These are phyloP conservation scores for Plasmodium relictum DNA, from an alignment of 169 alveolate genomes.

Conservation along the genomic window DNA sequence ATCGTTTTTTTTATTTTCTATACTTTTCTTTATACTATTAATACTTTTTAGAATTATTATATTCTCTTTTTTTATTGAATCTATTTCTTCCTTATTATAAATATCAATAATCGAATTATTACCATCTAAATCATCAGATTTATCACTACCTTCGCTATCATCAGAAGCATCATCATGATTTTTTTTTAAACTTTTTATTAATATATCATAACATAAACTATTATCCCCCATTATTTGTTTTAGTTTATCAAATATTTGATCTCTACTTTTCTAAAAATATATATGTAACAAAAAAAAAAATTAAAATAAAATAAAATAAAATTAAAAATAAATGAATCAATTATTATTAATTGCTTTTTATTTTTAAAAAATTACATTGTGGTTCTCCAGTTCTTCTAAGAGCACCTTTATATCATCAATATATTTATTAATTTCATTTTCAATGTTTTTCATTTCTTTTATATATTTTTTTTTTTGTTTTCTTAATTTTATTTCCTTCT, in stretches of 20 bases:
- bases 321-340: background rate
- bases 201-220: slow-evolving; percentile 12
- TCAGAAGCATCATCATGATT: slow-evolving; percentile 23
- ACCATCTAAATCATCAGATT: slow-evolving; percentile 1
- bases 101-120: slow-evolving; percentile 8
- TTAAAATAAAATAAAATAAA: background rate
- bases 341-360: background rate
- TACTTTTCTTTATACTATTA: slow-evolving; percentile 41
- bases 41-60: slow-evolving; percentile 12
- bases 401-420: slow-evolving; percentile 18
- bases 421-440: slow-evolving; percentile 34
- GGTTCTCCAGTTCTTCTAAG: slow-evolving; percentile 23
- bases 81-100: slow-evolving; percentile 41
- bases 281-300: background rate
- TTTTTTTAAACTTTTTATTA: slow-evolving; percentile 18
- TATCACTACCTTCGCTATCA: slow-evolving; percentile 17
- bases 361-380: slow-evolving; percentile 28
- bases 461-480: slow-evolving; percentile 43
- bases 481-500: slow-evolving; percentile 34
- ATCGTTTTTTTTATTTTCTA: slow-evolving; percentile 60
- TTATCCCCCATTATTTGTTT: slow-evolving; percentile 38
- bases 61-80: slow-evolving; percentile 38
- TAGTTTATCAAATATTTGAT: slow-evolving; percentile 20
- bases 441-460: slow-evolving; percentile 53
- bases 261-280: slow-evolving; percentile 17